A percentile compares a stretch with the other conserved stretches of the same genome.
Conservation (phyloP, 257 asterid species). For the Cruciata laevipes region DNA sequence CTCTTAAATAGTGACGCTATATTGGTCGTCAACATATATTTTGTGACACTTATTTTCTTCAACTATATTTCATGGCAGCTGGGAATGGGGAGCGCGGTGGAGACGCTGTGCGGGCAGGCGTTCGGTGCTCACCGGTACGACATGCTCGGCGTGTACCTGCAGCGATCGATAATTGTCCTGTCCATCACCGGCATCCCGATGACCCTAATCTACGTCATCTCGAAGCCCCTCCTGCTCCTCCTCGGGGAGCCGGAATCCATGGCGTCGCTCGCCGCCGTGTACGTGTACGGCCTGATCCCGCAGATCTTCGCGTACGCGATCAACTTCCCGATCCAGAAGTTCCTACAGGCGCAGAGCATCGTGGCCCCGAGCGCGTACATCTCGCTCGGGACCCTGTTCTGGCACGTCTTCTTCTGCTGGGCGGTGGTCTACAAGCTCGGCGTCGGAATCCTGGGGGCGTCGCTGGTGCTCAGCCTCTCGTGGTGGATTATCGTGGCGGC, state of each 20-base stretch:
- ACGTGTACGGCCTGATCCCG: slow-evolving; percentile 30
- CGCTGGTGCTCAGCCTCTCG: slow-evolving; percentile 27
- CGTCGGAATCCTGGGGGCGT: slow-evolving; percentile 26
- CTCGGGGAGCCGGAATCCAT: slow-evolving; percentile 24
- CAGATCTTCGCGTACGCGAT: slow-evolving; percentile 33
- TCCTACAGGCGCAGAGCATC: slow-evolving; percentile 32
- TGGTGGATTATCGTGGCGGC: slow-evolving; percentile 34
- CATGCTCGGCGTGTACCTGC: slow-evolving; percentile 30
- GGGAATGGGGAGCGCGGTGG: slow-evolving; percentile 45
- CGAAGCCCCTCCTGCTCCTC: slow-evolving; percentile 19
- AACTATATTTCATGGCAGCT: slow-evolving; percentile 7
- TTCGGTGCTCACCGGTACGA: slow-evolving; percentile 24
- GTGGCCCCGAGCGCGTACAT: slow-evolving; percentile 34
- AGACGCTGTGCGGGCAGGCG: slow-evolving; percentile 38
- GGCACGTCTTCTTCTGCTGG: slow-evolving; percentile 29
- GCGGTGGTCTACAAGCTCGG: slow-evolving; percentile 28
- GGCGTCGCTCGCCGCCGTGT: slow-evolving; percentile 27
- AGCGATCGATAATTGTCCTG: slow-evolving; percentile 27
- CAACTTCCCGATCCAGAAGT: slow-evolving; percentile 34
- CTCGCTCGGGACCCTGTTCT: slow-evolving; percentile 18
- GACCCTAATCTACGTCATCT: slow-evolving; percentile 12
- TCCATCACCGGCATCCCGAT: slow-evolving; percentile 23
- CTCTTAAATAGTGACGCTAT: too few species aligned
- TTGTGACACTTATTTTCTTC: too few species aligned
- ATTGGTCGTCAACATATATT: too few species aligned